Base-by-base conservation (phyloP, 1,139 yeast genomes). In the Nematodospora anomalae region DNA sequence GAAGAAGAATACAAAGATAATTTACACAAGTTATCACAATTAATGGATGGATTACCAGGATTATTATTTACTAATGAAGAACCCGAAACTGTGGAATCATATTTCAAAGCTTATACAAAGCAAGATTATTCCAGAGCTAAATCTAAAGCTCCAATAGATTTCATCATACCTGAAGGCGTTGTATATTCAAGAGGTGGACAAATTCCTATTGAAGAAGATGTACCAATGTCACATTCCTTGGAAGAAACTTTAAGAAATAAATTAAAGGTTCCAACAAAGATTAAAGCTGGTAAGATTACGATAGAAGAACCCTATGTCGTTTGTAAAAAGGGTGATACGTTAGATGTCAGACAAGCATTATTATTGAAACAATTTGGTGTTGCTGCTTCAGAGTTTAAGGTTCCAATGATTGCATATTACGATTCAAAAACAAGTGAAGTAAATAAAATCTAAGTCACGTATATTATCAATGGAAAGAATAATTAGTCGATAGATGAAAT, bases 131-230 rank as follows among this genome's bases (percentile, higher is more conserved):
- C 95, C 16, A 80, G 98, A 60, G 92, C 97, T 28, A 95, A 95
- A 48, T 74, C 89, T 30, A 79, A 65, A 52, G 76, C 96, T 4
- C 95, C 97, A 38, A 67, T 90, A 47, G 81, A 85, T 40, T 89
- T 92, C 62, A 75, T 78, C 6, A 74, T 92, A 35, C 97, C 98
- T 22, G 89, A 75, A 41, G 99, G 99, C 26, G 72, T 88, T 39
- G 83, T 92, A 9, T 90, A 88, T 60, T 87, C 97, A 11, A 81
- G 96, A 60, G 99, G 97, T 51, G 98, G 98, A 13, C 95, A 87
- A 64, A 69, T 90, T 40, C 75, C 96, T 22, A 67, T 62, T 18
- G 97, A 89, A 58, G 97, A 92, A 50, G 99, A 92, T 61, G 92
- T 92, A 14, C 96, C 97, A 51, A 80, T 92, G 87, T 83, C 95